A percentile compares a stretch with the other conserved stretches of the same genome.
These are phyloP conservation scores for Camellia granthamiana DNA, from an alignment of 148 eudicot species.

Conservation along the genomic window DNA sequence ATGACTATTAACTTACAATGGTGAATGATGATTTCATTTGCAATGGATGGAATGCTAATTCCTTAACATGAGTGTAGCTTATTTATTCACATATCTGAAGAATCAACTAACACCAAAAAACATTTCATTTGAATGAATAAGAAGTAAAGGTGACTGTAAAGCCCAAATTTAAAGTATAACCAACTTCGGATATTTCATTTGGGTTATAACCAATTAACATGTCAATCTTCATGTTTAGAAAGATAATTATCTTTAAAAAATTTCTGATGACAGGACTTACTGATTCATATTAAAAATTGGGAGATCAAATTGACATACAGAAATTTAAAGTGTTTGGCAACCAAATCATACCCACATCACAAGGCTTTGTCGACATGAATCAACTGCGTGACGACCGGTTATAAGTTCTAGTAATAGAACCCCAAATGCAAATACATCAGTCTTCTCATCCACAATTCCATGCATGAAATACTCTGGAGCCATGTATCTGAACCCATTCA, in stretches of 20 bases:
- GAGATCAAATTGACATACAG: too few relatives aligned
- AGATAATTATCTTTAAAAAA: too few relatives aligned
- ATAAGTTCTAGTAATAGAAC: slow-evolving; percentile 84
- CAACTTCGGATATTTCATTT: not conserved
- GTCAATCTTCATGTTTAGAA: too few relatives aligned
- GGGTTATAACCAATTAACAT: not conserved
- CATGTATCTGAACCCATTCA: slow-evolving; percentile 43
- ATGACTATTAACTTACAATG: too few relatives aligned
- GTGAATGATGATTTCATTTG: too few relatives aligned
- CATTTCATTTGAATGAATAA: too few relatives aligned
- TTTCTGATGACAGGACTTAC: not conserved
- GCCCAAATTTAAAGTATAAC: too few relatives aligned
- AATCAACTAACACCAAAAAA: too few relatives aligned
- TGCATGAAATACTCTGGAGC: slow-evolving; percentile 98
- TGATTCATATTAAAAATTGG: not conserved
- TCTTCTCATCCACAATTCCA: slow-evolving; percentile 85
- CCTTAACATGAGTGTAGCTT: too few relatives aligned
- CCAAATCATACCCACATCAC: slow-evolving; percentile 78
- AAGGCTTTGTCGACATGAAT: slow-evolving; percentile 70
- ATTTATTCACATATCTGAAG: too few relatives aligned
- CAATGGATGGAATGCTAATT: too few relatives aligned
- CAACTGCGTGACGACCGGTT: slow-evolving; percentile 87
- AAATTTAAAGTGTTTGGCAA: not conserved
- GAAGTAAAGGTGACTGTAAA: too few relatives aligned
- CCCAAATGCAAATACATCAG: slow-evolving; percentile 85